Evolutionary conservation across 1,284 basidiomycete genomes (phyloP).

Genomic region (Melampsora larici-populina): DNA sequence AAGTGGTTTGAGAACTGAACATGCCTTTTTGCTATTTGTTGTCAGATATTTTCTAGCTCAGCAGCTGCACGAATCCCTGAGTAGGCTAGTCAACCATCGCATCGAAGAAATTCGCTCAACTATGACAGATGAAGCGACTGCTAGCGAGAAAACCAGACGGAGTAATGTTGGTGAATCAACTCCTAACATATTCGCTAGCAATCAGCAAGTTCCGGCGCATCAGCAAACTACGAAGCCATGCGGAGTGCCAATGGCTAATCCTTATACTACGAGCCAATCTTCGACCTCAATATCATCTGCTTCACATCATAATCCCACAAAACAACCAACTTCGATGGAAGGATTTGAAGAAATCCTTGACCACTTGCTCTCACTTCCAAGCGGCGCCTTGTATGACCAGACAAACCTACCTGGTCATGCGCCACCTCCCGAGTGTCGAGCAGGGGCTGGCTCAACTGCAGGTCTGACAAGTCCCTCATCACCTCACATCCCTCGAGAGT

Average conservation of each 20-base stretch:
- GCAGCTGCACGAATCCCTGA: not conserved
- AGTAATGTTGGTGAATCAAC: not conserved
- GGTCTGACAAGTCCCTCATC: not conserved
- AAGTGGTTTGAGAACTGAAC: too few species aligned
- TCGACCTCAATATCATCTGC: not conserved
- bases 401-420: too few species aligned
- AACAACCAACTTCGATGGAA: not conserved
- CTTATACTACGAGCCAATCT: not conserved
- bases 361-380: not conserved
- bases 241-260: not conserved
- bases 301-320: not conserved
- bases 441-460: too few species aligned
- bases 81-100: not conserved
- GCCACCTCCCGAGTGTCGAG: too few species aligned
- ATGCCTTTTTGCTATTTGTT: not conserved
- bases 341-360: constrained; percentile 8
- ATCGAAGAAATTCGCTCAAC: not conserved
- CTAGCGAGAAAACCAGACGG: not conserved
- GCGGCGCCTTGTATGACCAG: too few species aligned
- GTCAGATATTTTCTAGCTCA: not conserved
- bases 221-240: not conserved
- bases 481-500: not conserved
- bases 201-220: not conserved
- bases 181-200: not conserved
- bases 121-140: not conserved